These are phyloP conservation scores for Fusarium solani-melongenae DNA, from an alignment of 2,329 filamentous ascomycete species.

Conservation along the genomic window DNA sequence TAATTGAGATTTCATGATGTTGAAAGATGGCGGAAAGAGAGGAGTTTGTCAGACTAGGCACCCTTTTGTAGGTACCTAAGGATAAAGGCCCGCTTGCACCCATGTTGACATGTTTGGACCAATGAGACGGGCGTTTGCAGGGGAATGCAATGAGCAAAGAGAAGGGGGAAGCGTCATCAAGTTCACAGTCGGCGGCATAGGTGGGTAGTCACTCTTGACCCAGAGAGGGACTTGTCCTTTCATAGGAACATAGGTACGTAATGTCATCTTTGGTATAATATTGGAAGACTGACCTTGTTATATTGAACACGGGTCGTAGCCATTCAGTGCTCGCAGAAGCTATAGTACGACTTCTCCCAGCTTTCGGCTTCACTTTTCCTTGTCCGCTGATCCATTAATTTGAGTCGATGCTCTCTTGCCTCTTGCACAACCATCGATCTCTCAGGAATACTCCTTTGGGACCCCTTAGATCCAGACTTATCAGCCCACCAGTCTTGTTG, in stretches of 20 bases:
- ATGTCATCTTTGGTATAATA: too few relatives aligned
- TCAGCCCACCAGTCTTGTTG: not conserved
- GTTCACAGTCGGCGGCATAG: too few relatives aligned
- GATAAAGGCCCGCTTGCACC: not conserved
- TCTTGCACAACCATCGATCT: not conserved
- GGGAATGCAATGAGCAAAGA: too few relatives aligned
- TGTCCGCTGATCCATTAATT: constrained; percentile 4
- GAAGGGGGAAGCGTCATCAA: too few relatives aligned
- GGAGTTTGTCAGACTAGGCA: not conserved
- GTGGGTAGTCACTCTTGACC: too few relatives aligned
- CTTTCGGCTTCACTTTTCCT: not conserved
- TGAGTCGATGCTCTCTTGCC: not conserved
- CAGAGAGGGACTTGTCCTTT: too few relatives aligned
- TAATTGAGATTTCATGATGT: not conserved
- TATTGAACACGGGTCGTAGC: not conserved
- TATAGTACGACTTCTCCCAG: not conserved
- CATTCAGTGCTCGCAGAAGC: constrained; percentile 4
- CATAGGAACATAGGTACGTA: too few relatives aligned
- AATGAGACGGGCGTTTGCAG: not conserved
- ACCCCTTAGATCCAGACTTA: not conserved
- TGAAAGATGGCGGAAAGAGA: not conserved
- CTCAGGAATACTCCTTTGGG: accelerated
- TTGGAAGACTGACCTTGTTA: too few relatives aligned
- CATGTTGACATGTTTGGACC: not conserved
- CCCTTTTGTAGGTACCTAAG: not conserved